phyloP scores from a whole-genome alignment of 306 rosid genomes.

The Carpinus fangiana region DNA sequence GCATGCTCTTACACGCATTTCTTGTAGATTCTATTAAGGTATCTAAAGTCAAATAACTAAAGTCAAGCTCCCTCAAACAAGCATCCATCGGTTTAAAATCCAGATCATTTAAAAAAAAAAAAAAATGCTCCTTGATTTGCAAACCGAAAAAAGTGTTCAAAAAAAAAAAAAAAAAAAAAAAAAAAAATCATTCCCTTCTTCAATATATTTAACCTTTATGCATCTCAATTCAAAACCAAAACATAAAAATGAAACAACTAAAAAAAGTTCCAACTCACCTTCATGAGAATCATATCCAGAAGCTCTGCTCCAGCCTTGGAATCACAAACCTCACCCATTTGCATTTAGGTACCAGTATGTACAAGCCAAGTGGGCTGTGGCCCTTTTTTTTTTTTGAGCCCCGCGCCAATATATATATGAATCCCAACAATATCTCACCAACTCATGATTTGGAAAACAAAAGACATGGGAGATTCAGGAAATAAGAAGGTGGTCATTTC shows the following conservation, averaged over 20 bases:
- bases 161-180: no score
- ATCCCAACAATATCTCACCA: no score
- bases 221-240: neutral
- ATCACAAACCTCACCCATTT: constrained; percentile 46
- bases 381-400: no score
- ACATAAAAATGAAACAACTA: neutral
- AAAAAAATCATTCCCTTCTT: neutral
- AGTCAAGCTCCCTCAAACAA: neutral
- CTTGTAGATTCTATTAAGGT: no score
- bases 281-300: constrained; percentile 68
- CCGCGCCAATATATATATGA: no score
- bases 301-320: constrained; percentile 86
- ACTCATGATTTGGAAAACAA: no score
- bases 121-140: neutral
- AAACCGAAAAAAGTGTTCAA: neutral
- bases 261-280: constrained; percentile 34
- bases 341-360: no score
- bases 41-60: neutral
- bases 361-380: no score
- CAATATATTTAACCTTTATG: neutral
- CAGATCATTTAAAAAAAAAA: neutral
- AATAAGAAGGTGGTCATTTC: no score
- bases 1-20: no score
- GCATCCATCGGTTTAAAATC: neutral
- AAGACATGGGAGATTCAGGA: no score